Evolutionary conservation across 306 rosid species (phyloP), one percentile per base, ranked within the genome.

Genomic region (Vigna radiata): DNA sequence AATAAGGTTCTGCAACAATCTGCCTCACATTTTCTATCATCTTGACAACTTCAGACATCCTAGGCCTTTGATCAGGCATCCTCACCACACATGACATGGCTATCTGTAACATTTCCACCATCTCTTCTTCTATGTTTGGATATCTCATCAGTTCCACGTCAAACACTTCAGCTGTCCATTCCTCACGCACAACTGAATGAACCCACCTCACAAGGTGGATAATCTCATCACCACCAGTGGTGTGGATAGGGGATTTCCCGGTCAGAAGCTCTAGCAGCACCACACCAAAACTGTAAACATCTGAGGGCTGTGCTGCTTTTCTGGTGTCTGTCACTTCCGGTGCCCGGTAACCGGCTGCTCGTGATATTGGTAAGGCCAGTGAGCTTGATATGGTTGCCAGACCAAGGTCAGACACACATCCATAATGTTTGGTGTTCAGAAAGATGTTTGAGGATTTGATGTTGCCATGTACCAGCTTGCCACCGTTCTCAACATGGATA

Each of bases 121-220:
- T 89, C 89, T 93, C 97, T 85, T 93, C 98, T 88, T 93, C 98
- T 74, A 93, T 93, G 54, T 90, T 87, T 14, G 96, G 97, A 73
- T 76, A 91, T 80, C 89, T 86, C 98, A 91, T 89, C 17, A 93
- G 86, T 87, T 91, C 91, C 3, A 93, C 59, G 84, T 93, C 98
- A 83, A 93, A 93, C 33, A 93, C 98, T 86, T 93, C 98, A 0
- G 96, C 97, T 4, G 98, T 93, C 98, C 98, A 93, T 83, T 93
- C 97, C 85, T 91, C 98, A 41, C 96, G 81, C 44, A 93, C 98
- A 21, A 93, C 98, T 3, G 98, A 93, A 86, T 93, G 96, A 83
- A 93, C 98, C 98, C 98, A 93, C 75, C 96, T 87, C 64, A 93
- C 98, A 68, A 93, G 68, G 86, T 91, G 98, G 53, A 93, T 79